These are phyloP conservation scores for Torulaspora indica DNA, from an alignment of 805 yeast genomes.

Conservation along the genomic window DNA sequence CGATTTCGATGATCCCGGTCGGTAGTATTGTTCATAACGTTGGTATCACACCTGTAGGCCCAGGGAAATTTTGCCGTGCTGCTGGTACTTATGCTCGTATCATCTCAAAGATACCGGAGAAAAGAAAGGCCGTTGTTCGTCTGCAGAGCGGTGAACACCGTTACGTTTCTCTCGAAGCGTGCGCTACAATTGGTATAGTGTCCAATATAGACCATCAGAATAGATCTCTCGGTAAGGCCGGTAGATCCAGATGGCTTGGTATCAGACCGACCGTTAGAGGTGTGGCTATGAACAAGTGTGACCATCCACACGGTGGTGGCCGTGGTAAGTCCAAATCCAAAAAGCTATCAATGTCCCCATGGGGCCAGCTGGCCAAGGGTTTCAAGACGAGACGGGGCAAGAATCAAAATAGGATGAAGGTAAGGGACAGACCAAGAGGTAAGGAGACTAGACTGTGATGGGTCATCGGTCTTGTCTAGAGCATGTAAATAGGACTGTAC, in stretches of 20 bases:
- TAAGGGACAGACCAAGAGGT: constrained; percentile 88
- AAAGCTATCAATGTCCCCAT: constrained; percentile 88
- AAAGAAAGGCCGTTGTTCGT: constrained; percentile 68
- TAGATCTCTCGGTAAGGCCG: constrained; percentile 90
- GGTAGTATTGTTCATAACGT: constrained; percentile 87
- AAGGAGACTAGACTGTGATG: constrained; percentile 36
- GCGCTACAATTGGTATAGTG: constrained; percentile 90
- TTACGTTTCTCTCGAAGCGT: constrained; percentile 75
- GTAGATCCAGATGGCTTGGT: constrained; percentile 87
- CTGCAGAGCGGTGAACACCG: constrained; percentile 92
- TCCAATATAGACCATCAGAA: constrained; percentile 92
- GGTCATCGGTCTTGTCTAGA: background rate
- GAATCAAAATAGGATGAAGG: constrained; percentile 75
- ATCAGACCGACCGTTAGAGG: constrained; percentile 95
- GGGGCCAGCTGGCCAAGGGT: constrained; percentile 93
- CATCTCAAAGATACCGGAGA: constrained; percentile 69
- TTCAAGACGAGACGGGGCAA: constrained; percentile 92
- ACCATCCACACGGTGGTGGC: constrained; percentile 99
- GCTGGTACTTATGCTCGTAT: constrained; percentile 94
- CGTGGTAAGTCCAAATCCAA: constrained; percentile 98
- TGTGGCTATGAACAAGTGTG: constrained; percentile 95
- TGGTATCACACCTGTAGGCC: constrained; percentile 70
- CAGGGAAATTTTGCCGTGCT: constrained; percentile 83
- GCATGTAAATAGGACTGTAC: constrained; percentile 12
- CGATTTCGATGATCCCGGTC: constrained; percentile 86